A percentile compares a stretch with the other conserved stretches of the same genome.
phyloP scores from a whole-genome alignment of 2,329 filamentous ascomycete genomes.

The Penicillium sp. region DNA sequence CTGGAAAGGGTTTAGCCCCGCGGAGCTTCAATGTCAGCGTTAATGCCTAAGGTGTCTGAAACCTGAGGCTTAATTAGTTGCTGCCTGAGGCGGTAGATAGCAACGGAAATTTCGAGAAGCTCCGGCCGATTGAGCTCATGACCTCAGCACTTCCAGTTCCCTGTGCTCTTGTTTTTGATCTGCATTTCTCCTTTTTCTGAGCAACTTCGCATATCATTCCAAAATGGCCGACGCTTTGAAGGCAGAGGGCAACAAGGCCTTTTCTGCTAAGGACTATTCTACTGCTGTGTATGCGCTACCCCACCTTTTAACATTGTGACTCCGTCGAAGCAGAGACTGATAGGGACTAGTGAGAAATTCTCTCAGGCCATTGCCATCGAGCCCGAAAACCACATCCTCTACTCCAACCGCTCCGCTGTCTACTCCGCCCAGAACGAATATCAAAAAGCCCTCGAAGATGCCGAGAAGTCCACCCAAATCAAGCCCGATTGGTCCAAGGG shows the following conservation, averaged over 20 bases:
- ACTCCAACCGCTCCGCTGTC: conserved; percentile 85
- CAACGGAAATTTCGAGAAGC: conserved; percentile 42
- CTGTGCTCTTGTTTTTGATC: conserved; percentile 8
- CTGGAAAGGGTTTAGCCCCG: conserved; percentile 16
- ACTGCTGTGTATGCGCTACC: conserved; percentile 72
- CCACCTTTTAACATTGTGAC: conserved; percentile 12
- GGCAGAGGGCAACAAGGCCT: conserved; percentile 96
- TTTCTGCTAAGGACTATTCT: conserved; percentile 91
- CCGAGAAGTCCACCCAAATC: conserved; percentile 82
- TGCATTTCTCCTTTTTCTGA: neutral
- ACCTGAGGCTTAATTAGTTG: neutral
- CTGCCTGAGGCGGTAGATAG: conserved; percentile 21
- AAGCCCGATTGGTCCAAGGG: conserved; percentile 98
- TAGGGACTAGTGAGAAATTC: conserved; percentile 67
- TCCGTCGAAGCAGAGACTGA: conserved; percentile 8
- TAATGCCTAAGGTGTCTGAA: conserved; percentile 3
- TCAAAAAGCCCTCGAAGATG: conserved; percentile 74
- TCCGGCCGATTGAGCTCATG: conserved; percentile 22
- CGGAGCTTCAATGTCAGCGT: conserved; percentile 5
- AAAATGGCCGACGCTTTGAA: conserved; percentile 74
- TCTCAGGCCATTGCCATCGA: conserved; percentile 84
- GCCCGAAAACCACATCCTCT: conserved; percentile 86
- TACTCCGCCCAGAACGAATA: conserved; percentile 87
- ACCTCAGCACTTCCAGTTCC: conserved; percentile 5
- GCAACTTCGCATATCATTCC: conserved; percentile 5